A percentile compares a stretch with the other conserved stretches of the same genome.
phyloP scores from a whole-genome alignment of 345 rosid species.

The Eucalyptus tenuipes region DNA sequence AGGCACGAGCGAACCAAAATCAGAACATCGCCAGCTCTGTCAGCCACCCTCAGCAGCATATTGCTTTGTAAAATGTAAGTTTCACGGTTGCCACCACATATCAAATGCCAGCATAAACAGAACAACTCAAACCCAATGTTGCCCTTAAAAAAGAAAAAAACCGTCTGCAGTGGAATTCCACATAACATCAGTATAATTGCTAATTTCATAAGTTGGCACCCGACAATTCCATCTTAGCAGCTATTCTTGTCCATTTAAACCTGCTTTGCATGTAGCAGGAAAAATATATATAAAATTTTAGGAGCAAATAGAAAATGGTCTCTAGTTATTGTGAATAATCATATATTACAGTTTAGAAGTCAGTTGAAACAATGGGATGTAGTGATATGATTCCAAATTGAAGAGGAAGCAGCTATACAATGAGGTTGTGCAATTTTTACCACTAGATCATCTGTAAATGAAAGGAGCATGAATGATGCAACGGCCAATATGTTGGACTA shows the following conservation, averaged over 20 bases:
- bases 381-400: neutral
- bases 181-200: neutral
- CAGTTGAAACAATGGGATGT: neutral
- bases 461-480: neutral
- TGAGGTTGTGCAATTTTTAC: neutral
- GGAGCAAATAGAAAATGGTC: neutral
- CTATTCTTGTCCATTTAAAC: neutral
- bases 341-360: neutral
- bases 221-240: neutral
- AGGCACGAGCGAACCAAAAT: neutral
- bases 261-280: neutral
- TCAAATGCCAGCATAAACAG: neutral
- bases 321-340: neutral
- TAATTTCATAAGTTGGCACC: neutral
- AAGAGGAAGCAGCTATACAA: neutral
- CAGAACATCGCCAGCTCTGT: neutral
- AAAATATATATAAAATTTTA: too few relatives aligned
- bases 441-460: neutral
- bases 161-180: neutral
- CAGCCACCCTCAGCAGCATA: neutral
- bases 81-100: neutral
- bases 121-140: neutral
- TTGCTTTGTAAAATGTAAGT: neutral
- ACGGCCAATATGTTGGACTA: neutral
- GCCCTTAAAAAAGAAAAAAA: neutral